A percentile compares a stretch with the other conserved stretches of the same genome.
phyloP scores from a whole-genome alignment of 106 monocot species.

The Allium fistulosum region DNA sequence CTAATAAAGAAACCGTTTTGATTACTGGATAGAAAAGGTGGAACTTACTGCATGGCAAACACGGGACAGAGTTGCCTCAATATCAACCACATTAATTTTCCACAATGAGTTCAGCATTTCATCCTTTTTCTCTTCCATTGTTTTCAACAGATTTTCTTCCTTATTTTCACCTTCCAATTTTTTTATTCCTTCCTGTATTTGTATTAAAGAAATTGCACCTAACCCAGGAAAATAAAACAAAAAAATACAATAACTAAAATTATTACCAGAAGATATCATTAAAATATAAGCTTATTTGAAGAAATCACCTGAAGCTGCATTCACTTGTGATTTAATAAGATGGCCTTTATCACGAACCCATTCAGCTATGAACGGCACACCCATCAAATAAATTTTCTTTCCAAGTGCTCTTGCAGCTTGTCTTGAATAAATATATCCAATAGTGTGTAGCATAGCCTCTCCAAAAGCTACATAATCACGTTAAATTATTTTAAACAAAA shows the following conservation, averaged over 20 bases:
- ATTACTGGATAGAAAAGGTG: neutral
- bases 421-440: conserved; percentile 91
- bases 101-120: conserved; percentile 85
- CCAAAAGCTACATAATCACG: conserved; percentile 70
- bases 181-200: conserved; percentile 77
- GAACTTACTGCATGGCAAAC: conserved; percentile 81
- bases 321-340: conserved; percentile 85
- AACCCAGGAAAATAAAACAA: neutral
- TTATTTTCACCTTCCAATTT: conserved; percentile 54
- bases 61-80: conserved; percentile 77
- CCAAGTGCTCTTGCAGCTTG: conserved; percentile 72
- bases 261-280: neutral
- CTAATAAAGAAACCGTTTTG: neutral
- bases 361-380: conserved; percentile 87
- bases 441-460: conserved; percentile 96
- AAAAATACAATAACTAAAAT: neutral
- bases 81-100: conserved; percentile 97
- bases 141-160: conserved; percentile 50
- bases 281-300: neutral
- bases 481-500: neutral
- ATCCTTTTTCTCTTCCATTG: conserved; percentile 76
- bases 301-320: conserved; percentile 77
- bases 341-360: conserved; percentile 96
- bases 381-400: conserved; percentile 69
- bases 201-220: conserved; percentile 84